phyloP scores from a whole-genome alignment of 1,284 basidiomycete genomes.

The Apiotrichum akiyoshidainum region DNA sequence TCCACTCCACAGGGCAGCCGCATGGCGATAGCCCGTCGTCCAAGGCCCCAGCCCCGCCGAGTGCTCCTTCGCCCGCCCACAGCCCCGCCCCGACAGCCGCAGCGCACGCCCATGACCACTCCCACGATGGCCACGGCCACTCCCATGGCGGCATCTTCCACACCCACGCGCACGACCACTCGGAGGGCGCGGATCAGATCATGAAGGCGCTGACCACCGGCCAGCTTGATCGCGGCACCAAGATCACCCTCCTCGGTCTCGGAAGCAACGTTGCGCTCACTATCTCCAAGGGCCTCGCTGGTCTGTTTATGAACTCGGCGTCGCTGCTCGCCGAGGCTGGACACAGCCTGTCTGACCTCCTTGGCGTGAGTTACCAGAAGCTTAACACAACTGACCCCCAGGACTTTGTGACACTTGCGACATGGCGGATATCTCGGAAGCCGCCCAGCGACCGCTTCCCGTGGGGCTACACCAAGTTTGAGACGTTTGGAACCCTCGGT shows the following conservation, averaged over 20 bases:
- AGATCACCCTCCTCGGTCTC: conserved; percentile 82
- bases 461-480: conserved; percentile 79
- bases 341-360: conserved; percentile 78
- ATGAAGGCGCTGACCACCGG: conserved; percentile 63
- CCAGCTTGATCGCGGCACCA: conserved; percentile 73
- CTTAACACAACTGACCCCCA: conserved; percentile 14
- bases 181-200: conserved; percentile 67
- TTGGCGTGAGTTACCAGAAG: conserved; percentile 30
- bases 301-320: conserved; percentile 80
- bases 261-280: conserved; percentile 80
- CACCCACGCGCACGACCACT: conserved; percentile 57
- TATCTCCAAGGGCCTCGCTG: conserved; percentile 75
- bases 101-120: not conserved
- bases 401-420: conserved; percentile 89
- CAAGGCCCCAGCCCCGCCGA: not conserved
- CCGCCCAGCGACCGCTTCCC: conserved; percentile 66
- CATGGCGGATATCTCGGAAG: conserved; percentile 81
- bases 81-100: not conserved
- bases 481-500: conserved; percentile 83
- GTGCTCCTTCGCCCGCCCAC: not conserved
- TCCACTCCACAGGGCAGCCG: not conserved
- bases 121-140: conserved; percentile 52
- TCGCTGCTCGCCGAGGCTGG: conserved; percentile 91
- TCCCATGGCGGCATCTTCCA: conserved; percentile 53
- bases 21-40: not conserved